phyloP scores from a whole-genome alignment of 202 grass and related monocot species.

The Tripidium arundinaceum region DNA sequence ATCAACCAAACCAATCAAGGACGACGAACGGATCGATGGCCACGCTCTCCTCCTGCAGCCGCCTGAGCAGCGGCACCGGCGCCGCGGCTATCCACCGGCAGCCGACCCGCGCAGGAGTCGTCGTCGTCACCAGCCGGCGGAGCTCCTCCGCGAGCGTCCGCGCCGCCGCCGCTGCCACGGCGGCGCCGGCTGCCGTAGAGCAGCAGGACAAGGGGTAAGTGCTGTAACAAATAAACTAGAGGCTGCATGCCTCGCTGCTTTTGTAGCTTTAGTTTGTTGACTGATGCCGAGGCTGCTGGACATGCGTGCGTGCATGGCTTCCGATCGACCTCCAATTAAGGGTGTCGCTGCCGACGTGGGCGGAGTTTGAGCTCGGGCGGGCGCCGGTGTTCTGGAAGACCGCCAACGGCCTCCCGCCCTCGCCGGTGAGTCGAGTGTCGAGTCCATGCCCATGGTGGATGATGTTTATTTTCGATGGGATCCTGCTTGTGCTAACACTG shows the following conservation, averaged over 20 bases:
- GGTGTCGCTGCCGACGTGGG: conserved; percentile 57
- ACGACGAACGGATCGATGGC: conserved; percentile 13
- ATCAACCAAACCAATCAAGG: not conserved
- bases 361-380: conserved; percentile 82
- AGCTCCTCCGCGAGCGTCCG: conserved; percentile 10
- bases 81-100: conserved; percentile 15
- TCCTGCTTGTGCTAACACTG: too few species aligned
- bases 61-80: conserved; percentile 27
- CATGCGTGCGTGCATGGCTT: not conserved
- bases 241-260: not conserved
- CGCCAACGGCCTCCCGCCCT: conserved; percentile 62
- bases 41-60: conserved; percentile 47
- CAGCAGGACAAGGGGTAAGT: conserved; percentile 36
- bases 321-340: conserved; percentile 4
- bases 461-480: too few species aligned
- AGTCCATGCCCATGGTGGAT: not conserved
- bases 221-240: not conserved
- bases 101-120: not conserved
- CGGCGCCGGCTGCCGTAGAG: conserved; percentile 1
- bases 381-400: conserved; percentile 92
- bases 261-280: not conserved
- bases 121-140: conserved; percentile 22
- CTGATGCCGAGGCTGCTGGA: not conserved
- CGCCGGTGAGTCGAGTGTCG: conserved; percentile 37
- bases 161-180: conserved; percentile 9